These are phyloP conservation scores for Haplosporangium gracile DNA, from an alignment of 192 early-diverging fungal genomes.

Conservation along the genomic window DNA sequence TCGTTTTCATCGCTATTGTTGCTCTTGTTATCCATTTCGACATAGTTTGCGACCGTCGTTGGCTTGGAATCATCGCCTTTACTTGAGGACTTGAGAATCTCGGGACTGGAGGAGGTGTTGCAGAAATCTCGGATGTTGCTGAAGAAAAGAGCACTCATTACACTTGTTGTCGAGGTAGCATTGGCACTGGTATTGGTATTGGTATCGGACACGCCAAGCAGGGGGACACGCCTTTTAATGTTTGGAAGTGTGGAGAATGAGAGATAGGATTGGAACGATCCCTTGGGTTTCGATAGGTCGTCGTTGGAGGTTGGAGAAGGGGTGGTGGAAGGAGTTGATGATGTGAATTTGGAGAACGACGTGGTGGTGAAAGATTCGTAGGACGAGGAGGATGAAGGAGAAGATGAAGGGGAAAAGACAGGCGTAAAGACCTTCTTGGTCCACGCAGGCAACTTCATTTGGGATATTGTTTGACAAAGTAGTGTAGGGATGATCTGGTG, in stretches of 20 bases:
- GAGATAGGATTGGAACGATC: too few species aligned
- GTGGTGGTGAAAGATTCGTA: not conserved
- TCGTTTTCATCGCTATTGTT: too few species aligned
- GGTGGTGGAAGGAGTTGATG: not conserved
- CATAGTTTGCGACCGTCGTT: too few species aligned
- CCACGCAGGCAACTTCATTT: not conserved
- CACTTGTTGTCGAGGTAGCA: not conserved
- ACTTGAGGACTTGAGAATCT: too few species aligned
- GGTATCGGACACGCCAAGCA: not conserved
- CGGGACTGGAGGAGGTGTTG: not conserved
- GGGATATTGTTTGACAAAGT: not conserved
- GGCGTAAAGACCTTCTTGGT: not conserved
- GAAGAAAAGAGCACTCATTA: not conserved
- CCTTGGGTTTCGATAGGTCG: too few species aligned
- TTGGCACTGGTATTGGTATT: not conserved
- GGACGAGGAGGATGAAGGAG: not conserved
- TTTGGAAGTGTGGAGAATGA: too few species aligned
- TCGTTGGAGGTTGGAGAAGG: too few species aligned
- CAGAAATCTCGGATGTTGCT: not conserved
- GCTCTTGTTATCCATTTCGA: too few species aligned
- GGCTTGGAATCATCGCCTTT: too few species aligned
- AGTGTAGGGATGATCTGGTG: not conserved
- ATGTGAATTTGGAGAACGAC: not conserved
- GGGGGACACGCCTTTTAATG: not conserved
- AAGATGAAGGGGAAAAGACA: not conserved